Conservation (phyloP, 176 grass and related monocot genomes). For the Secale cereale region DNA sequence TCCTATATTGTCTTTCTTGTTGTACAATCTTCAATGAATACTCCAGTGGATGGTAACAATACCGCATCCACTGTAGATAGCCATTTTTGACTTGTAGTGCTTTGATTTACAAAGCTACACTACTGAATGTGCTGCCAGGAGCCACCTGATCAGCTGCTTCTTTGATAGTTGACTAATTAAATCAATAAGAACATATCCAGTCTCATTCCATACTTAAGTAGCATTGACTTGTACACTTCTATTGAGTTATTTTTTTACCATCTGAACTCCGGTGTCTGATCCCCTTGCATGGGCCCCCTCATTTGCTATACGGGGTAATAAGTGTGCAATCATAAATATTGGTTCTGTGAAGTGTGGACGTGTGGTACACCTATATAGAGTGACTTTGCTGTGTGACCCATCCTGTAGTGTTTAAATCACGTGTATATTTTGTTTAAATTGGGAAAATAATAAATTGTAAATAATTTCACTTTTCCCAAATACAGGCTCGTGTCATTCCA, state of each 20-base stretch:
- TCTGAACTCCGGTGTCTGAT: not conserved
- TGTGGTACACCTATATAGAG: not conserved
- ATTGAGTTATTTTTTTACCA: not conserved
- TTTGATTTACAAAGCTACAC: not conserved
- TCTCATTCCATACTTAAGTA: not conserved
- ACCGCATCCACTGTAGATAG: not conserved
- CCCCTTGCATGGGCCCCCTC: not conserved
- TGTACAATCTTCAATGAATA: slow-evolving; percentile 12
- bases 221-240: not conserved
- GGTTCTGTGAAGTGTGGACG: not conserved
- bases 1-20: not conserved
- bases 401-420: not conserved
- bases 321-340: not conserved
- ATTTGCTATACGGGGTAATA: not conserved
- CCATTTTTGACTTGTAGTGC: not conserved
- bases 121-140: not conserved
- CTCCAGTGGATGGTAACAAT: not conserved
- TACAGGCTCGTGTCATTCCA: not conserved
- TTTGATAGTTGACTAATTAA: slow-evolving; percentile 13
- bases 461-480: not conserved
- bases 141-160: not conserved
- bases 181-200: not conserved
- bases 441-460: not conserved
- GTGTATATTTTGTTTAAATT: not conserved
- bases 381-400: not conserved